Conservation (phyloP, 2,329 filamentous ascomycete genomes). For the Aspergillus quadricinctus region DNA sequence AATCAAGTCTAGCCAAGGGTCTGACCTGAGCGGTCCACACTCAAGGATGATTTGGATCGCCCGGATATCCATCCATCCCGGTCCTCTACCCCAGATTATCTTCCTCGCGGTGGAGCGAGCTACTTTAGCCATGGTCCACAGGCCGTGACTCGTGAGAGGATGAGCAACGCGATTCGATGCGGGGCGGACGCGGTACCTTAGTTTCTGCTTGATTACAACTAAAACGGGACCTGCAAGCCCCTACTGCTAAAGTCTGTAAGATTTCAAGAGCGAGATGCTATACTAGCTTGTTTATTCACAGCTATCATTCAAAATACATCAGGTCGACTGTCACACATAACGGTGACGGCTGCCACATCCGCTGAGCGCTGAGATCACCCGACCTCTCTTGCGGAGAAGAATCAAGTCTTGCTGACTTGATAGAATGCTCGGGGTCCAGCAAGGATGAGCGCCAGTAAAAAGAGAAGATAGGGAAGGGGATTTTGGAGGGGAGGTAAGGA, state of each 20-base stretch:
- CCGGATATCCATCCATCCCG: too few species aligned
- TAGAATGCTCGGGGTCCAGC: neutral
- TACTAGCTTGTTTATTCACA: conserved; percentile 10
- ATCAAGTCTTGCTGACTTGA: conserved; percentile 6
- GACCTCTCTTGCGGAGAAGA: neutral
- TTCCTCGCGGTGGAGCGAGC: too few species aligned
- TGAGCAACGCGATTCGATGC: too few species aligned
- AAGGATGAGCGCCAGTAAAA: conserved; percentile 9
- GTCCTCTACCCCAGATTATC: too few species aligned
- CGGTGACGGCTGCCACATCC: conserved; percentile 35
- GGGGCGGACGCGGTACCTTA: too few species aligned
- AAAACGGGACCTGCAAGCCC: too few species aligned
- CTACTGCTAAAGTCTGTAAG: neutral
- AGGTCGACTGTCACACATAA: conserved; percentile 19
- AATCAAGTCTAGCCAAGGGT: too few species aligned
- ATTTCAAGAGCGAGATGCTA: neutral
- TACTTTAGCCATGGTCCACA: too few species aligned
- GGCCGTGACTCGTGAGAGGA: too few species aligned
- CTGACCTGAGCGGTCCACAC: too few species aligned
- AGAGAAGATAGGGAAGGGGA: conserved; percentile 6
- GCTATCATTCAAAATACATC: conserved; percentile 18
- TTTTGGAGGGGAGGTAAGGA: neutral
- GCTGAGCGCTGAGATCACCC: conserved; percentile 4
- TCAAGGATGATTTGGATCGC: too few species aligned
- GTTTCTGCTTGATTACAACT: neutral